Evolutionary conservation across 805 yeast species (phyloP).

Genomic region (Torulaspora indica): DNA sequence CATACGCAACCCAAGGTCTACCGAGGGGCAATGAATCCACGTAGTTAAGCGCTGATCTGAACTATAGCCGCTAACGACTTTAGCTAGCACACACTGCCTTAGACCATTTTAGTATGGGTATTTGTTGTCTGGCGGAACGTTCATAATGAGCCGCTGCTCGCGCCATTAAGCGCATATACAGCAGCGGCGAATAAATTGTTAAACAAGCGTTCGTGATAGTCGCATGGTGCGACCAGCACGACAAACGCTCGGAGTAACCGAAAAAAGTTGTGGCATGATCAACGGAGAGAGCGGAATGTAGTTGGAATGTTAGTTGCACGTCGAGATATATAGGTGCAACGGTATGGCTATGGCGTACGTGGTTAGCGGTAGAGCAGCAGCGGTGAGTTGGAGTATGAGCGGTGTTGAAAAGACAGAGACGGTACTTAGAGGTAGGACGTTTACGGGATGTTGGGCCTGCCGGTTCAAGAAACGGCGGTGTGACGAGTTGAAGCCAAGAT

Average conservation of each 20-base stretch:
- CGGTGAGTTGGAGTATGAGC: neutral
- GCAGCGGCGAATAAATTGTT: neutral
- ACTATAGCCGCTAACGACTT: too few species aligned
- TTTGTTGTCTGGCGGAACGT: neutral
- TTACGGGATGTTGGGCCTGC: constrained; percentile 37
- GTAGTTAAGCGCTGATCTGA: neutral
- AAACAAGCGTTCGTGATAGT: neutral
- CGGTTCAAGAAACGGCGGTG: constrained; percentile 34
- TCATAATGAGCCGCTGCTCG: neutral
- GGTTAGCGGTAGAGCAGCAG: too few species aligned
- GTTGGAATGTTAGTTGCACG: neutral
- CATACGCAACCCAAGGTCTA: too few species aligned
- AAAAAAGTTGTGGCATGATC: neutral
- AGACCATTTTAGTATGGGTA: neutral
- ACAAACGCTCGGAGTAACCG: neutral
- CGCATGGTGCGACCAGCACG: constrained; percentile 1
- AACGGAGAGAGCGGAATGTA: too few species aligned
- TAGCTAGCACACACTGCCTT: too few species aligned
- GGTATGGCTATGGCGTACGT: too few species aligned
- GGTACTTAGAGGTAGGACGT: constrained; percentile 24
- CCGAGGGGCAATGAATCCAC: neutral
- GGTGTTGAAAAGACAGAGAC: neutral
- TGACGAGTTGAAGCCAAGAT: constrained; percentile 30
- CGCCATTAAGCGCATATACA: neutral
- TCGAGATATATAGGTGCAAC: too few species aligned